phyloP scores from a whole-genome alignment of 1,284 basidiomycete genomes.

The Microbotryum violaceum region DNA sequence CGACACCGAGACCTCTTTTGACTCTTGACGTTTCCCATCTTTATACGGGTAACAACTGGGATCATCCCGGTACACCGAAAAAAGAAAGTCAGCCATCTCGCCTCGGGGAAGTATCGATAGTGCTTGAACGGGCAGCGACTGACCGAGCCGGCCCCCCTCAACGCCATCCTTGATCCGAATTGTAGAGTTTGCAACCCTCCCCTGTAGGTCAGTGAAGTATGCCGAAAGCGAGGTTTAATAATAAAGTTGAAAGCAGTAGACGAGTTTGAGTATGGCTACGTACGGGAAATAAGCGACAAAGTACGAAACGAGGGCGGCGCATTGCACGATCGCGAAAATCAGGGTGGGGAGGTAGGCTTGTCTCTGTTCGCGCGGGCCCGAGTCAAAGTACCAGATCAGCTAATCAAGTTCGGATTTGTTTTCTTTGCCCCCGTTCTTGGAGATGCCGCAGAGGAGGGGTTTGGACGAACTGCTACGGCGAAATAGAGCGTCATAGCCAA shows the following conservation, averaged over 20 bases:
- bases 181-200: constrained; percentile 27
- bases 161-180: constrained; percentile 27
- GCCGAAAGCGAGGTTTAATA: too few relatives aligned
- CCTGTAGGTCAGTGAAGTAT: constrained; percentile 8
- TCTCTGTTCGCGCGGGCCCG: constrained; percentile 49
- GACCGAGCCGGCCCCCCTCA: constrained; percentile 24
- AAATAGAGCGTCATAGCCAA: constrained; percentile 80
- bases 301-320: constrained; percentile 74
- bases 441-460: too few relatives aligned
- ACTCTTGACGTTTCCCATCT: too few relatives aligned
- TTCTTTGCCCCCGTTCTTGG: too few relatives aligned
- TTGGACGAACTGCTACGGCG: constrained; percentile 61
- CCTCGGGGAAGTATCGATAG: too few relatives aligned
- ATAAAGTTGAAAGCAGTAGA: too few relatives aligned
- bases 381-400: neutral
- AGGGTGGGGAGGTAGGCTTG: constrained; percentile 78
- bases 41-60: too few relatives aligned
- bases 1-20: too few relatives aligned
- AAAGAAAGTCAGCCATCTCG: too few relatives aligned
- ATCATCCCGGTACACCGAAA: too few relatives aligned
- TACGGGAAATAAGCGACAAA: constrained; percentile 66
- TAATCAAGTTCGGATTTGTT: too few relatives aligned
- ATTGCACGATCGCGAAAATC: constrained; percentile 65
- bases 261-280: too few relatives aligned
- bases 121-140: neutral